phyloP scores from a whole-genome alignment of 208 protist species.

The Crithidia expoeki region DNA sequence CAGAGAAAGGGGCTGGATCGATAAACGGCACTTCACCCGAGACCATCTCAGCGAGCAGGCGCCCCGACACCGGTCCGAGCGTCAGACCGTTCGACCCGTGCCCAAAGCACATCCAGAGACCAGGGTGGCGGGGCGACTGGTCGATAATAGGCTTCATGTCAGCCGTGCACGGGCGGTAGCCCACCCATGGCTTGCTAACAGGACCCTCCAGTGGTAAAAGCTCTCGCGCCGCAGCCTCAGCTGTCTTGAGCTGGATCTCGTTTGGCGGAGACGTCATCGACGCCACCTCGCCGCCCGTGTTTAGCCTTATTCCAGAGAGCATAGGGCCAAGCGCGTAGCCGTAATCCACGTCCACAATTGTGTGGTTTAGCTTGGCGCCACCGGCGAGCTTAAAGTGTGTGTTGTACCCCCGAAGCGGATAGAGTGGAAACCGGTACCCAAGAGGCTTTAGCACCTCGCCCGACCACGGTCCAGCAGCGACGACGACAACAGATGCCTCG shows the following conservation, averaged over 20 bases:
- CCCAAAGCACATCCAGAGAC: constrained; percentile 35
- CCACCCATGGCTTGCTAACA: constrained; percentile 24
- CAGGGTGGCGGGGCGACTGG: constrained; percentile 17
- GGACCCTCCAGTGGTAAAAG: constrained; percentile 23
- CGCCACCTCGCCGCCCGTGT: constrained; percentile 37
- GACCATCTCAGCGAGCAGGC: constrained; percentile 32
- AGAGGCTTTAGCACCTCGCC: constrained; percentile 23
- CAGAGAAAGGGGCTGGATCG: constrained; percentile 31
- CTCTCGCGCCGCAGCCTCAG: constrained; percentile 17
- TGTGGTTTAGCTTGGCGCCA: constrained; percentile 17
- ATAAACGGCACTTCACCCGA: constrained; percentile 31
- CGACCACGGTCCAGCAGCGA: constrained; percentile 34
- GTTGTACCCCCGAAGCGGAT: constrained; percentile 41
- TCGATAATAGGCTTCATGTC: constrained; percentile 44
- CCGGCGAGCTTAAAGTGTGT: constrained; percentile 25
- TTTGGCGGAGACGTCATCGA: constrained; percentile 16
- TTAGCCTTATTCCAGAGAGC: constrained; percentile 27
- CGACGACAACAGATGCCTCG: constrained; percentile 24
- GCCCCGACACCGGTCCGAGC: constrained; percentile 25
- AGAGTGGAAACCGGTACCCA: constrained; percentile 32
- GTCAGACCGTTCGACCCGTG: constrained; percentile 33
- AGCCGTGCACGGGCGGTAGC: constrained; percentile 28
- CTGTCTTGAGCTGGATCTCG: constrained; percentile 19
- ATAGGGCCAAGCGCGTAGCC: constrained; percentile 30
- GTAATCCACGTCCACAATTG: constrained; percentile 33